A percentile compares a stretch with the other conserved stretches of the same genome.
Conservation (phyloP, 2,329 filamentous ascomycete genomes). For the Clonostachys byssicola region DNA sequence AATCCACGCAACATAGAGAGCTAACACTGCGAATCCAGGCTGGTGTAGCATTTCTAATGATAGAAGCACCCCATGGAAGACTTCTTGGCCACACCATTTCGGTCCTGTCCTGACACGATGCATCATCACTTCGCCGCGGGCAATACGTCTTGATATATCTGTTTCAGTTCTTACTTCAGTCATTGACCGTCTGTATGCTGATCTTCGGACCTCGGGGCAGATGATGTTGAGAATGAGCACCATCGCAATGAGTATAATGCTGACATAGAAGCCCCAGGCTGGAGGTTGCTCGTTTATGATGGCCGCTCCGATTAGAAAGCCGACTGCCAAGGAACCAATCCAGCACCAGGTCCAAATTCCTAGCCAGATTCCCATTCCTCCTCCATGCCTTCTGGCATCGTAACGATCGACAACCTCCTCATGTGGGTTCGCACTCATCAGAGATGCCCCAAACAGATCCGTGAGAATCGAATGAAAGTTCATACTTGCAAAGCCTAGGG, state of each 20-base stretch:
- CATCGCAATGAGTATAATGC: conserved; percentile 61
- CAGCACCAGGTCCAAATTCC: conserved; percentile 76
- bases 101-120: conserved; percentile 69
- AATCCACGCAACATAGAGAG: conserved; percentile 73
- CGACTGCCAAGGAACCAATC: conserved; percentile 66
- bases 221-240: conserved; percentile 68
- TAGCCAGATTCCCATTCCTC: conserved; percentile 77
- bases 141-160: conserved; percentile 52
- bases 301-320: conserved; percentile 67
- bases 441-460: conserved; percentile 72
- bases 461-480: conserved; percentile 69
- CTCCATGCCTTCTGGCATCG: conserved; percentile 70
- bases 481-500: conserved; percentile 72
- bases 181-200: conserved; percentile 64
- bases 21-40: conserved; percentile 67
- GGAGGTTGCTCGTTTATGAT: conserved; percentile 63
- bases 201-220: conserved; percentile 67
- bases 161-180: conserved; percentile 55
- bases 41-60: conserved; percentile 69
- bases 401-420: conserved; percentile 64
- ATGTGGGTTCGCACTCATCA: conserved; percentile 69
- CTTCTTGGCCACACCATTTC: conserved; percentile 73
- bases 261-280: conserved; percentile 73
- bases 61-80: conserved; percentile 65
- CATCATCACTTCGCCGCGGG: conserved; percentile 72